Conservation (phyloP, 2,329 filamentous ascomycete species). For the Clonostachys chloroleuca region DNA sequence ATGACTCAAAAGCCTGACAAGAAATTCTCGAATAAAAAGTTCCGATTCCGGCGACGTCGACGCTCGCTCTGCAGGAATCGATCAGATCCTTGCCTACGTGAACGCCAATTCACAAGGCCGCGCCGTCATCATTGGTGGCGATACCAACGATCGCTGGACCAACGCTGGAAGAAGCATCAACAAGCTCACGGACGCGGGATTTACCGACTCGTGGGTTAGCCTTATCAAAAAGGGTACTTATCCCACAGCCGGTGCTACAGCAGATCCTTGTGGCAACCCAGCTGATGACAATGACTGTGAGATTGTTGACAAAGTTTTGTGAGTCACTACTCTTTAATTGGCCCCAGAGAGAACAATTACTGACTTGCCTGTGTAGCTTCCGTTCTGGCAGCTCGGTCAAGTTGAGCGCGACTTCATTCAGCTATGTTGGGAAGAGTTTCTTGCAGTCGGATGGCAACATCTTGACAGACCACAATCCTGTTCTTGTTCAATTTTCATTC, state of each 20-base stretch:
- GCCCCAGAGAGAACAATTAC: background rate
- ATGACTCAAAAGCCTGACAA: background rate
- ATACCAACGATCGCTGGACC: conserved; percentile 63
- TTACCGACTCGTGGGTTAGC: conserved; percentile 58
- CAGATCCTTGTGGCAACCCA: conserved; percentile 51
- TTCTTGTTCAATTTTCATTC: conserved; percentile 47
- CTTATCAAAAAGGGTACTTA: conserved; percentile 40
- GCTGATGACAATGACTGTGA: conserved; percentile 51
- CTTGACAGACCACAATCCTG: conserved; percentile 61
- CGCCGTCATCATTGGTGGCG: conserved; percentile 59
- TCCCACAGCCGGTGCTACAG: conserved; percentile 30
- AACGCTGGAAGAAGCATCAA: conserved; percentile 36
- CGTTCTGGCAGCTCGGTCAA: conserved; percentile 40
- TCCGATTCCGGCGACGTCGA: conserved; percentile 43
- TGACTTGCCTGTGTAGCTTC: conserved; percentile 25
- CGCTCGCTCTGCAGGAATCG: conserved; percentile 53
- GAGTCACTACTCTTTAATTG: conserved; percentile 2
- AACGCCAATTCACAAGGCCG: conserved; percentile 51
- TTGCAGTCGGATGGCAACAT: conserved; percentile 50
- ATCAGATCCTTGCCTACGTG: conserved; percentile 56
- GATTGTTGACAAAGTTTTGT: conserved; percentile 62
- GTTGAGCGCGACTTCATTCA: conserved; percentile 43
- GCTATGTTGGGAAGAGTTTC: conserved; percentile 53
- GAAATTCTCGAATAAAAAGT: conserved; percentile 13
- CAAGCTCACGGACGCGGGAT: conserved; percentile 40